Percentiles rank a stretch among this genome's conserved stretches.
These are phyloP conservation scores for Globisporangium carolinianum DNA, from an alignment of 352 stramenopile genomes.

Conservation along the genomic window DNA sequence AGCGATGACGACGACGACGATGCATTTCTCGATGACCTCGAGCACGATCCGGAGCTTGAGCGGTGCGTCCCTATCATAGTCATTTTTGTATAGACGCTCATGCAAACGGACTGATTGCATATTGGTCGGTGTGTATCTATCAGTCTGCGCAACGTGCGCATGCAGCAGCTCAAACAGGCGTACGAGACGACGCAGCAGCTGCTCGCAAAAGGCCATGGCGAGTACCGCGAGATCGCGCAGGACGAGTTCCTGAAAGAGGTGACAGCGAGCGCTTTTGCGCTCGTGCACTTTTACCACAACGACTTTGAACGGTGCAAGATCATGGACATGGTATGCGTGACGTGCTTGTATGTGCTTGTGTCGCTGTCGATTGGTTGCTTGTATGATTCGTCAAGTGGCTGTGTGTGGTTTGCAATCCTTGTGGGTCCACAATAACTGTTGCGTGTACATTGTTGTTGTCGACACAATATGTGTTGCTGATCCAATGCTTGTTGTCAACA, in stretches of 20 bases:
- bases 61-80: conserved; percentile 19
- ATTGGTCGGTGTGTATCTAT: background rate
- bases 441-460: too few relatives aligned
- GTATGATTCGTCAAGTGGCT: too few relatives aligned
- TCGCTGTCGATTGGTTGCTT: background rate
- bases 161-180: conserved; percentile 62
- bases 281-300: conserved; percentile 95
- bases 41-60: conserved; percentile 75
- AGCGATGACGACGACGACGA: conserved; percentile 82
- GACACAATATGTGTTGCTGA: too few relatives aligned
- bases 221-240: conserved; percentile 90
- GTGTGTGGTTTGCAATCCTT: too few relatives aligned
- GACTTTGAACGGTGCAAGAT: conserved; percentile 98
- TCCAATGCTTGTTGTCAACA: too few relatives aligned
- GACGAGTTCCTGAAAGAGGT: conserved; percentile 96
- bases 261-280: conserved; percentile 69
- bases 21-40: conserved; percentile 52
- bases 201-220: conserved; percentile 65
- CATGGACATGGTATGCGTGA: conserved; percentile 84
- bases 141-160: conserved; percentile 75
- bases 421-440: too few relatives aligned
- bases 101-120: too few relatives aligned
- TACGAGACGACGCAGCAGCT: conserved; percentile 53
- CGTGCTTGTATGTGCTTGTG: background rate
- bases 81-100: background rate